Evolutionary conservation across 345 rosid species (phyloP).

Genomic region (Salix purpurea): DNA sequence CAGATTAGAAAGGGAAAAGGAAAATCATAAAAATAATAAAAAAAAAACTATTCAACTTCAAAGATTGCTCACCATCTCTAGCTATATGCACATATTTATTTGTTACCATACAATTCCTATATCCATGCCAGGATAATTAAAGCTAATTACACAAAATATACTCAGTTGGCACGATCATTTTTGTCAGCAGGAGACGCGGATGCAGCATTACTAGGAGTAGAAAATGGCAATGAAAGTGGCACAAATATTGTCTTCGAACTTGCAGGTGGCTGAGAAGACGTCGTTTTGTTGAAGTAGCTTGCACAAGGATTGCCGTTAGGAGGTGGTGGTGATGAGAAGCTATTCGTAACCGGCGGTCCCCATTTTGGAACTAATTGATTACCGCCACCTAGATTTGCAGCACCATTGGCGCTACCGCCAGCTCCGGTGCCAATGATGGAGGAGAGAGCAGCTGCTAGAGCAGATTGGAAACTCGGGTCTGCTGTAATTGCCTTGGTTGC

Average conservation of each 20-base stretch:
- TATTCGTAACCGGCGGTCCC: background rate
- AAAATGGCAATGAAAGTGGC: constrained; percentile 33
- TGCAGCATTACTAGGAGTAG: constrained; percentile 36
- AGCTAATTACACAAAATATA: too few species aligned
- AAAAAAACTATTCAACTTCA: too few species aligned
- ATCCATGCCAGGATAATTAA: too few species aligned
- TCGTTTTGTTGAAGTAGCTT: constrained; percentile 29
- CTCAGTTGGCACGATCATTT: too few species aligned
- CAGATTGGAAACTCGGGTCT: constrained; percentile 80
- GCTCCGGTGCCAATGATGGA: constrained; percentile 45
- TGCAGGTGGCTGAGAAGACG: constrained; percentile 26
- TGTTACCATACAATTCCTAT: too few species aligned
- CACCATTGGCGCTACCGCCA: constrained; percentile 1
- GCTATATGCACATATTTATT: too few species aligned
- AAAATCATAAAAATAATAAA: too few species aligned
- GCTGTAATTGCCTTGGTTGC: constrained; percentile 68
- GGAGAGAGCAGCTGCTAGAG: constrained; percentile 61
- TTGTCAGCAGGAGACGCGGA: constrained; percentile 32
- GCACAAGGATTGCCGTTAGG: constrained; percentile 30
- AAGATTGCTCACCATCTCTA: too few species aligned
- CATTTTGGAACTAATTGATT: constrained; percentile 21
- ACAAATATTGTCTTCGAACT: constrained; percentile 21
- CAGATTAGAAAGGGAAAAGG: too few species aligned
- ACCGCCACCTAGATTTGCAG: background rate
- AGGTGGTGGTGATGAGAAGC: background rate